These are phyloP conservation scores for Vinca minor DNA, from an alignment of 257 asterid genomes.

Conservation along the genomic window DNA sequence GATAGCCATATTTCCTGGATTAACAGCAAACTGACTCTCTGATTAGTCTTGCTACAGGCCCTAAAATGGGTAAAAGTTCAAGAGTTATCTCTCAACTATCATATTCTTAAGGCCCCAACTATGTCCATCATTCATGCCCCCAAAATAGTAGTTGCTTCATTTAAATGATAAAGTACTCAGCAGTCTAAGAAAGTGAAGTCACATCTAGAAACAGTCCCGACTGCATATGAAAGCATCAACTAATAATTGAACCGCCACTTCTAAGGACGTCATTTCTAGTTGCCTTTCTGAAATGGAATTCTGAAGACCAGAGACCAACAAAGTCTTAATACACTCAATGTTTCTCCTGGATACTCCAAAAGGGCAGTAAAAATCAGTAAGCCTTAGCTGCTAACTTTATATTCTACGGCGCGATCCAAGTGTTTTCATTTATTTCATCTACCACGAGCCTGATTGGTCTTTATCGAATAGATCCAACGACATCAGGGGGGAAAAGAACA, in stretches of 20 bases:
- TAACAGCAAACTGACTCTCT: background rate
- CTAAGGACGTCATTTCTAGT: no score
- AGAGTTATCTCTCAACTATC: background rate
- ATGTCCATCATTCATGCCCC: background rate
- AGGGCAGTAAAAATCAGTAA: background rate
- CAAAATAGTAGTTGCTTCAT: background rate
- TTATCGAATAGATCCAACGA: background rate
- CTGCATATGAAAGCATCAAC: background rate
- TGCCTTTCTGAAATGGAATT: no score
- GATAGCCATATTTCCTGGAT: background rate
- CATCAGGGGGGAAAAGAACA: background rate
- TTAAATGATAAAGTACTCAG: background rate
- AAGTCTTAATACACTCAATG: background rate
- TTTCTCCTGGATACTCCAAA: background rate
- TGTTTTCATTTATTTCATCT: no score
- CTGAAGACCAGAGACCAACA: background rate
- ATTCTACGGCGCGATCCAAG: background rate
- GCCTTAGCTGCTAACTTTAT: background rate
- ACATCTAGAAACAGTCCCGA: background rate
- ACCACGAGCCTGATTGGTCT: background rate
- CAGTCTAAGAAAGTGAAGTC: background rate
- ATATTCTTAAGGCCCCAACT: background rate
- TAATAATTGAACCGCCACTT: background rate
- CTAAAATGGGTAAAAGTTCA: background rate
- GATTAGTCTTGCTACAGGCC: background rate